Evolutionary conservation across 2,329 filamentous ascomycete genomes (phyloP), one percentile per base, ranked within the genome.

Genomic region (Arthrobotrys megalospora): DNA sequence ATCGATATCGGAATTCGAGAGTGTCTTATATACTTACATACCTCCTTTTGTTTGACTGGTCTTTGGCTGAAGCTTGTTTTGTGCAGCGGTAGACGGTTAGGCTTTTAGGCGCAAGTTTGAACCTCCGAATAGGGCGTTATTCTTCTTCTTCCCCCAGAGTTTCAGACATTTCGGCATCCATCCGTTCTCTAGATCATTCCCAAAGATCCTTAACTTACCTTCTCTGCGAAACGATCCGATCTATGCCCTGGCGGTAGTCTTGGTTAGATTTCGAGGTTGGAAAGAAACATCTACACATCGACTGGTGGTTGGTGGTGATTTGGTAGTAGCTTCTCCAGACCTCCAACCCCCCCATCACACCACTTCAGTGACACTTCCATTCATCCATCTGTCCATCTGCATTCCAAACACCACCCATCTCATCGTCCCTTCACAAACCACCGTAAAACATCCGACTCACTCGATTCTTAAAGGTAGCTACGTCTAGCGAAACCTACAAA

Each of bases 1-100:
- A 21, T 45, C 8, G 47, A 58, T 60, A 70, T 70, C 72, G 72
- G 21, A 52, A 60, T 76, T 67, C 32, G 19, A 32, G 14, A 55
- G 36, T 6, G 19, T 41, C 36, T 45, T 16, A 12, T 36, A 11
- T 19, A 24, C n/a, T n/a, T 47, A 52, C n/a, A 41, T 41, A 50
- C 14, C 14, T 36, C 24, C 19, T 19, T 38, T 47, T 45, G 38
- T 48, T 10, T 34, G 12, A 6, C n/a, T n/a, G n/a, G n/a, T 48
- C 24, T 36, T 45, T 16, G 55, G 19, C 55, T 12, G 36, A 60
- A 60, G 55, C 34, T 60, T 60, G 34, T 60, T 60, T 60, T 32
- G n/a, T 52, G 7, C 55, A 38, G 43, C 43, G 16, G 41, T 48
- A 48, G 41, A 48, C 60, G 19, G 16, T 48, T 36, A 48, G 58